phyloP scores from a whole-genome alignment of 371 early-diverging fungal genomes.

The Mortierella sp. region DNA sequence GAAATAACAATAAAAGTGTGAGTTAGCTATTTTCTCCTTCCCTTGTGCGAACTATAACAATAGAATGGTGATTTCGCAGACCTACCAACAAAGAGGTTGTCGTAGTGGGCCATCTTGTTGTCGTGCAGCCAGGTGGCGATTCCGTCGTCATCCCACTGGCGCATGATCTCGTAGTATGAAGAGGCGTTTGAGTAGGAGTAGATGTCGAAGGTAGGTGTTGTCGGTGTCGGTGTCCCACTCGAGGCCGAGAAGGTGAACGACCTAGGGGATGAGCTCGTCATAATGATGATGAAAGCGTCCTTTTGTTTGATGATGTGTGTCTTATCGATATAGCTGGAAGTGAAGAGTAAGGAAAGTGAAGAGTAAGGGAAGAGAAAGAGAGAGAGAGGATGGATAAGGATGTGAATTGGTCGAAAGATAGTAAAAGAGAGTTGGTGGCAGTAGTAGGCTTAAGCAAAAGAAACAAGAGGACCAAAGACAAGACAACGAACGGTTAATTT shows the following conservation, averaged over 20 bases:
- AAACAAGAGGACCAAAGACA: too few relatives aligned
- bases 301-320: neutral
- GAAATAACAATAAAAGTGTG: neutral
- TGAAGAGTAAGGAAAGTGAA: neutral
- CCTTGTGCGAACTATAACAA: neutral
- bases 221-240: constrained; percentile 62
- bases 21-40: neutral
- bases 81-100: constrained; percentile 73
- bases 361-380: neutral
- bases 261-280: constrained; percentile 53
- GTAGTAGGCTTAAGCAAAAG: too few relatives aligned
- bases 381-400: neutral
- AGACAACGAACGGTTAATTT: neutral
- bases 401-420: neutral
- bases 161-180: constrained; percentile 66
- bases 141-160: constrained; percentile 77
- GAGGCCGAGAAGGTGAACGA: constrained; percentile 57
- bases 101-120: constrained; percentile 78
- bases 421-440: too few relatives aligned
- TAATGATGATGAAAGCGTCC: constrained; percentile 13
- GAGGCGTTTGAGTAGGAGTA: constrained; percentile 52
- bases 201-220: constrained; percentile 64
- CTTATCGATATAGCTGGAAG: neutral
- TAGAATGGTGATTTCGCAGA: too few relatives aligned
- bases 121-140: constrained; percentile 85